These are phyloP conservation scores for Paecilomyces formosus DNA, from an alignment of 2,329 filamentous ascomycete genomes.

Conservation along the genomic window DNA sequence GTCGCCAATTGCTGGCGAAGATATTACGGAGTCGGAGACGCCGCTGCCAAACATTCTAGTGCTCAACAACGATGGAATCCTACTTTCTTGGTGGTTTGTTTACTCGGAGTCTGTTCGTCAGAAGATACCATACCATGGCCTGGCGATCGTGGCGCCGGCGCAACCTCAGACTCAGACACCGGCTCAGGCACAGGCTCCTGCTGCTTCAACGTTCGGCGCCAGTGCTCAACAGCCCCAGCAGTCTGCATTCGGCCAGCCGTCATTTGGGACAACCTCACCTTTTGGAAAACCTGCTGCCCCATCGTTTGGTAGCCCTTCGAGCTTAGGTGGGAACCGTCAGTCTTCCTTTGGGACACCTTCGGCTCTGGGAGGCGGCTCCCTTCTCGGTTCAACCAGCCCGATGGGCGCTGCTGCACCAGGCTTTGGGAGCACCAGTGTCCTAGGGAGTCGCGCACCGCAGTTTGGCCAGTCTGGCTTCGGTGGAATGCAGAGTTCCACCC, in stretches of 20 bases:
- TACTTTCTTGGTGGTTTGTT: constrained; percentile 85
- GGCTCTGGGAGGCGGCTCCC: constrained; percentile 15
- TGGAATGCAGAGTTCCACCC: constrained; percentile 6
- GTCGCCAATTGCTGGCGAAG: constrained; percentile 68
- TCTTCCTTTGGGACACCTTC: constrained; percentile 22
- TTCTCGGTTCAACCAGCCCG: constrained; percentile 28
- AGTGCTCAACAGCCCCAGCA: constrained; percentile 8
- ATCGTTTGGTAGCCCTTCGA: constrained; percentile 21
- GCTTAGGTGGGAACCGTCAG: constrained; percentile 14
- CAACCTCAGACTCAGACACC: constrained; percentile 11
- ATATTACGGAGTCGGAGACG: constrained; percentile 69
- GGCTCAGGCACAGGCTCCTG: constrained; percentile 9
- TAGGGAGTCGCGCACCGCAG: constrained; percentile 20
- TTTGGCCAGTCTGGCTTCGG: constrained; percentile 29
- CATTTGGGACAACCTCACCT: constrained; percentile 19
- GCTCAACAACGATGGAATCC: constrained; percentile 79
- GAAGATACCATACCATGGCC: constrained; percentile 64
- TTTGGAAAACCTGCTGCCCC: constrained; percentile 19
- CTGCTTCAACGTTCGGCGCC: constrained; percentile 11
- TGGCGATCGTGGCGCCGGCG: constrained; percentile 38
- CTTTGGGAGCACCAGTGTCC: constrained; percentile 29
- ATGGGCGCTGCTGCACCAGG: constrained; percentile 11
- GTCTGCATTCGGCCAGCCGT: constrained; percentile 8
- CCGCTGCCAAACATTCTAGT: constrained; percentile 79
- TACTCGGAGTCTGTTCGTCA: constrained; percentile 79